Evolutionary conservation across 2,329 filamentous ascomycete species (phyloP), one percentile per base, ranked within the genome.

Genomic region (Aspergillus sp.): DNA sequence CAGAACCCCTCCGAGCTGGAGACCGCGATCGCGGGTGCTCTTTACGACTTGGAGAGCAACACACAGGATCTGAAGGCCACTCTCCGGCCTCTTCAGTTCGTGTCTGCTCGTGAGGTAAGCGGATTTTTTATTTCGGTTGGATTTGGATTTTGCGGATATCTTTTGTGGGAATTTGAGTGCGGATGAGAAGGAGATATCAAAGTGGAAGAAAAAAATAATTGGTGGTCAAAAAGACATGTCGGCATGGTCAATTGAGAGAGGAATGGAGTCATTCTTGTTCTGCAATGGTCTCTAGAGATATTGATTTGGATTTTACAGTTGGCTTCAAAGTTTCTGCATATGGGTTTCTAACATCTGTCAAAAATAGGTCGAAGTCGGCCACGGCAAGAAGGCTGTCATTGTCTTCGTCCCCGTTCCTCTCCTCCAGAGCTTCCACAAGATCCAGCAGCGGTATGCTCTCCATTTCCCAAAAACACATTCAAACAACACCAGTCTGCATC

Each of bases 321-420:
- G 17, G 23, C 4, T 37, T 50, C 7, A 27, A 39, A 19, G 46
- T 37, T 46, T 64, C 35, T 58, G 50, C 57, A 51, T 55, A 50
- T 53, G 46, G 45, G 53, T 54, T 31, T 64, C 71, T 74, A 65
- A 74, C 69, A 61, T 64, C 54, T 54, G 51, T 75, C 9, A 79
- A 76, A 77, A 77, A 73, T 77, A 99, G 95, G 95, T 99, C 86
- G 95, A 99, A 87, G 93, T 98, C 84, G 95, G 95, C 86, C 93
- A 98, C 86, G 95, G 95, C 89, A 96, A 96, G 89, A 99, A 98
- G 90, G 95, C 95, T 79, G 95, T 99, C 86, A 93, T 96, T 87
- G 96, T 99, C 90, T 99, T 99, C 90, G 95, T 99, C 87, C 95
- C 95, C 80, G 95, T 99, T 81, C 95, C 95, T 83, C 91, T 96